phyloP scores from a whole-genome alignment of 192 early-diverging fungal genomes.

The Spizellomyces sp. region DNA sequence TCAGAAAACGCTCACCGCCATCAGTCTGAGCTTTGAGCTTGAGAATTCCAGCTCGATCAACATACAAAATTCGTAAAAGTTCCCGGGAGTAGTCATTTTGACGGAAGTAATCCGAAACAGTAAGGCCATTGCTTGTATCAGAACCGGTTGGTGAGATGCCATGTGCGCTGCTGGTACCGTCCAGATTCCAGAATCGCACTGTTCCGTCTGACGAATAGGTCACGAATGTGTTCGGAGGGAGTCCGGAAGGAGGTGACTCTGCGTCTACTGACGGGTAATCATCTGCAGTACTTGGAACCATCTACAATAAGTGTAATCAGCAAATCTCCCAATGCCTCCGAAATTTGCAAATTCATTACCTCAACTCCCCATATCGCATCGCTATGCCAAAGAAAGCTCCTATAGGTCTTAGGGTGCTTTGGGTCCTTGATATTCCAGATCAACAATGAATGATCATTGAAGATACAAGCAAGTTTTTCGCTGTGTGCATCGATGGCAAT shows the following conservation, averaged over 20 bases:
- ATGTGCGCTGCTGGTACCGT: slow-evolving; percentile 32
- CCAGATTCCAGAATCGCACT: slow-evolving; percentile 76
- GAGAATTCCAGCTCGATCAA: slow-evolving; percentile 50
- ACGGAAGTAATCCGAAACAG: slow-evolving; percentile 31
- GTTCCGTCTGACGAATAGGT: slow-evolving; percentile 80
- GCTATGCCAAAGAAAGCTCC: slow-evolving; percentile 69
- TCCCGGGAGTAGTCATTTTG: slow-evolving; percentile 66
- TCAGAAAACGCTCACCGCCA: slow-evolving; percentile 9
- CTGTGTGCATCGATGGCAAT: slow-evolving; percentile 57
- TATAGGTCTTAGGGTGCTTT: slow-evolving; percentile 55
- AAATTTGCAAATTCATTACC: slow-evolving; percentile 40
- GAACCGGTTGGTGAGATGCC: not conserved
- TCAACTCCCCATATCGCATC: slow-evolving; percentile 87
- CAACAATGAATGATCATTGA: slow-evolving; percentile 72
- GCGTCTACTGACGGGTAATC: slow-evolving; percentile 28
- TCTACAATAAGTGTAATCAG: no score
- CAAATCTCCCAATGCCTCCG: no score
- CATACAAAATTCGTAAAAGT: slow-evolving; percentile 60
- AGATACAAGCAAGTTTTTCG: slow-evolving; percentile 61
- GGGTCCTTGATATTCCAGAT: slow-evolving; percentile 70
- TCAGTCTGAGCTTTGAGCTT: slow-evolving; percentile 22
- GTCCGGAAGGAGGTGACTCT: not conserved
- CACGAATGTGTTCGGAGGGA: slow-evolving; percentile 65
- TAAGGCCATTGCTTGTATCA: slow-evolving; percentile 13
- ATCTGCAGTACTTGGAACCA: slow-evolving; percentile 17